Base-by-base conservation (phyloP, 2,329 filamentous ascomycete species). In the Mycocentrospora acerina region DNA sequence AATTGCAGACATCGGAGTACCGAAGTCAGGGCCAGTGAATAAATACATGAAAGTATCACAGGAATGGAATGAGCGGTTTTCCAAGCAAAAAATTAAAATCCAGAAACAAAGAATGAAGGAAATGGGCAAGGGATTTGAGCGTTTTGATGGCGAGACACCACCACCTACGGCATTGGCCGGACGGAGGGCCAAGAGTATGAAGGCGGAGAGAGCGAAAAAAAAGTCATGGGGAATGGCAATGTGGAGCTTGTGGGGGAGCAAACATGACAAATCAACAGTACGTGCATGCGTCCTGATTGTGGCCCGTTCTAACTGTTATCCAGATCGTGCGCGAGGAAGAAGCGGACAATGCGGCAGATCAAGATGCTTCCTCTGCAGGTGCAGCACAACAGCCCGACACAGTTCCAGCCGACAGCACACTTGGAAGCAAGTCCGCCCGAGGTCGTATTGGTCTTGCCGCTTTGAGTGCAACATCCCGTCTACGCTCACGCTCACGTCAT, bases 171-270 rank as follows among this genome's bases (percentile, higher is more conserved):
- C 93, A 0, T 70, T 96, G 8, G 90, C 86, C 2, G 86, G 87
- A 1, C 75, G 88, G 40, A 77, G 83, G 42, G 76, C 74, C 47
- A 70, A 71, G 24, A 72, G 32, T 59, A 73, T 43, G 70, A 64
- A 68, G 38, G 60, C 61, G 51, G 64, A 73, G n/a, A 74, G 77
- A 46, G 74, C 74, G 53, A 77, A 77, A 60, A 82, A 75, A 51
- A 83, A 80, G 74, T 90, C 86, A 49, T 80, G 85, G 68, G 88
- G 86, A 7, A 73, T 96, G 64, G 81, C 83, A 2, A 71, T 96
- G 49, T 97, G 91, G 91, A 86, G 83, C 33, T 74, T 85, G 1
- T 94, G 90, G 86, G 90, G 88, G 11, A 90, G 85, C 30, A 94
- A 87, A 62, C 89, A 96, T 59, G 93, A 97, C 60, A 80, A 91